Conservation (phyloP, 2,329 filamentous ascomycete species). For the Bipolaris sorokiniana region DNA sequence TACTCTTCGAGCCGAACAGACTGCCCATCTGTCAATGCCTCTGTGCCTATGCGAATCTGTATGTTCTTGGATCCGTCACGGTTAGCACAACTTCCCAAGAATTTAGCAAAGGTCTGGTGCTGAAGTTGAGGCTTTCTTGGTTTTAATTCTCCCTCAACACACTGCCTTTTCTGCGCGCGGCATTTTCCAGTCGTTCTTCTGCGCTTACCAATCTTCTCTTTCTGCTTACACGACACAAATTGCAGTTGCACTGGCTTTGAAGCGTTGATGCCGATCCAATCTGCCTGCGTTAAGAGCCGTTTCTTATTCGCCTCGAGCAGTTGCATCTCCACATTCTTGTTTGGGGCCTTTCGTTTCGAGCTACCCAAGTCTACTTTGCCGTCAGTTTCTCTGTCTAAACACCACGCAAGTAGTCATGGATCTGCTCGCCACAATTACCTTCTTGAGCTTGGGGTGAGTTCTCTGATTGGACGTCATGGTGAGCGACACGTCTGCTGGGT, state of each 20-base stretch:
- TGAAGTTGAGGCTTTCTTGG: slow-evolving; percentile 1
- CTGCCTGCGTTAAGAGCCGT: slow-evolving; percentile 37
- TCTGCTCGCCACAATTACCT: slow-evolving; percentile 1
- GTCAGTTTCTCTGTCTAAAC: slow-evolving; percentile 5
- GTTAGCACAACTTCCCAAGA: slow-evolving; percentile 19
- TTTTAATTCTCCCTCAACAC: background rate
- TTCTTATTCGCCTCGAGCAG: slow-evolving; percentile 38
- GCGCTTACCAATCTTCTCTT: slow-evolving; percentile 42
- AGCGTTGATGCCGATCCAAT: slow-evolving; percentile 45
- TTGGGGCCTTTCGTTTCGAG: slow-evolving; percentile 12
- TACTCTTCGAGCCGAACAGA: slow-evolving; percentile 19
- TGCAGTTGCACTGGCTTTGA: slow-evolving; percentile 40
- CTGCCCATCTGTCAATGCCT: slow-evolving; percentile 40
- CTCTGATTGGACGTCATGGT: background rate
- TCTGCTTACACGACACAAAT: slow-evolving; percentile 35
- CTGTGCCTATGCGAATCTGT: slow-evolving; percentile 45
- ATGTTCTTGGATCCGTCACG: slow-evolving; percentile 31
- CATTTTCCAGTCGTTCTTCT: slow-evolving; percentile 28
- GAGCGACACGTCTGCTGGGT: background rate
- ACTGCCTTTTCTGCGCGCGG: slow-evolving; percentile 4
- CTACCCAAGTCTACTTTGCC: slow-evolving; percentile 3
- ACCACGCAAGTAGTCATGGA: background rate
- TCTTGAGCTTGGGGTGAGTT: background rate
- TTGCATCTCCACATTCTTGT: slow-evolving; percentile 21
- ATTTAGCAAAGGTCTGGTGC: slow-evolving; percentile 5